These are phyloP conservation scores for Corymbia citriodora DNA, from an alignment of 441 rosid genomes.

Conservation along the genomic window DNA sequence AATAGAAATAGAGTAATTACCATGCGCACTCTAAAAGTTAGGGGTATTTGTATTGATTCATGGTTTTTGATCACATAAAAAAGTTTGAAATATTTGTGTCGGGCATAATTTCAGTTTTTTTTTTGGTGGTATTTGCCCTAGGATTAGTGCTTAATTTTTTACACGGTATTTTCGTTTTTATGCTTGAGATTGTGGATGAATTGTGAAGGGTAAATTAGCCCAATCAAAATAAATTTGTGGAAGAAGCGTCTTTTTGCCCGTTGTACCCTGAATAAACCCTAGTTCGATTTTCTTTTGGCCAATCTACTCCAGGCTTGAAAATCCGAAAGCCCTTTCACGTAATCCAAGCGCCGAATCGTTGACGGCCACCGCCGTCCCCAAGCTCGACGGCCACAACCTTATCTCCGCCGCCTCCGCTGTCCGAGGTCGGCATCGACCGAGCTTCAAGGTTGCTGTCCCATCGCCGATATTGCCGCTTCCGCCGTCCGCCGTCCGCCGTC, in stretches of 20 bases:
- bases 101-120: fast-evolving
- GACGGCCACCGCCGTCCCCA: not conserved
- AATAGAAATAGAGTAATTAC: no score
- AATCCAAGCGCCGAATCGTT: not conserved
- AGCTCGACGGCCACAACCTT: not conserved
- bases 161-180: not conserved
- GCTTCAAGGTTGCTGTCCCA: not conserved
- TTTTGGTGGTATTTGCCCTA: not conserved
- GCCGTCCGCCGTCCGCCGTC: not conserved
- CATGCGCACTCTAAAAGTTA: no score
- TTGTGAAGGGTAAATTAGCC: not conserved
- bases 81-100: no score
- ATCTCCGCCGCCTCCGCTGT: not conserved
- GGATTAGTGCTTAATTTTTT: not conserved
- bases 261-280: not conserved
- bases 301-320: not conserved
- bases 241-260: not conserved
- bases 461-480: not conserved
- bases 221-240: not conserved
- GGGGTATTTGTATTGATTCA: no score
- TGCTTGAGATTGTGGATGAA: not conserved
- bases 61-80: no score
- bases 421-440: not conserved
- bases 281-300: not conserved
- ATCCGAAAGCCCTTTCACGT: not conserved